Conservation (phyloP, 495 filamentous ascomycete species). For the Aspergillus bertholletiae region DNA sequence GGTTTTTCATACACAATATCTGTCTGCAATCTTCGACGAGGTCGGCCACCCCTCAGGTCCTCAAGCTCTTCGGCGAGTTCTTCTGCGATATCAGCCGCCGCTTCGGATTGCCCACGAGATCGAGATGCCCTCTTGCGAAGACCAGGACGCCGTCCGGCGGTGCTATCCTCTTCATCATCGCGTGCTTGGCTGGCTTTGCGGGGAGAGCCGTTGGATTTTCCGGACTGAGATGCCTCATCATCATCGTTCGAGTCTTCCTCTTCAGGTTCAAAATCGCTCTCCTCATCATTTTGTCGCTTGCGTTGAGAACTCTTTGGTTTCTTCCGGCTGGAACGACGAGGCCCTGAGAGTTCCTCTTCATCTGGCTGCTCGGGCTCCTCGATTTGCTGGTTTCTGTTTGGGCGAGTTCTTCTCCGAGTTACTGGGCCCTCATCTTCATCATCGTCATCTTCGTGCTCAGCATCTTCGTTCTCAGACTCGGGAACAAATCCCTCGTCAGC, state of each 20-base stretch:
- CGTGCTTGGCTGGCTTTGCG: conserved; percentile 36
- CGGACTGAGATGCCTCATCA: conserved; percentile 56
- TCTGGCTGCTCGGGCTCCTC: conserved; percentile 24
- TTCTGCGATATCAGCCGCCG: conserved; percentile 50
- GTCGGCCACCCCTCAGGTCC: conserved; percentile 57
- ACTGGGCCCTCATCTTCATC: conserved; percentile 68
- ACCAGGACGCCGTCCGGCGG: conserved; percentile 47
- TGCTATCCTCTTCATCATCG: conserved; percentile 48
- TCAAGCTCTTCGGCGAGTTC: conserved; percentile 79
- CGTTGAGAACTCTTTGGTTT: conserved; percentile 50
- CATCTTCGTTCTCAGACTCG: conserved; percentile 47
- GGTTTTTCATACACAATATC: conserved; percentile 58
- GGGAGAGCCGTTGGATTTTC: conserved; percentile 39
- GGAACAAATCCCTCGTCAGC: conserved; percentile 47
- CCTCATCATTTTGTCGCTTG: conserved; percentile 55
- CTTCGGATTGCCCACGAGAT: conserved; percentile 52
- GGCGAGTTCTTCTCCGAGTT: conserved; percentile 47
- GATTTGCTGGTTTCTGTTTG: conserved; percentile 34
- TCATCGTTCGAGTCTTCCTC: conserved; percentile 57
- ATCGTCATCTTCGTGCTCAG: conserved; percentile 52
- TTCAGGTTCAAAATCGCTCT: conserved; percentile 84
- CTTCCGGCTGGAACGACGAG: conserved; percentile 46
- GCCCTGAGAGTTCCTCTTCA: conserved; percentile 39
- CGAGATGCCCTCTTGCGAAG: conserved; percentile 46
- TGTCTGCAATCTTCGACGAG: conserved; percentile 48